phyloP scores from a whole-genome alignment of 805 yeast genomes.

The Metschnikowia picachoensis region DNA sequence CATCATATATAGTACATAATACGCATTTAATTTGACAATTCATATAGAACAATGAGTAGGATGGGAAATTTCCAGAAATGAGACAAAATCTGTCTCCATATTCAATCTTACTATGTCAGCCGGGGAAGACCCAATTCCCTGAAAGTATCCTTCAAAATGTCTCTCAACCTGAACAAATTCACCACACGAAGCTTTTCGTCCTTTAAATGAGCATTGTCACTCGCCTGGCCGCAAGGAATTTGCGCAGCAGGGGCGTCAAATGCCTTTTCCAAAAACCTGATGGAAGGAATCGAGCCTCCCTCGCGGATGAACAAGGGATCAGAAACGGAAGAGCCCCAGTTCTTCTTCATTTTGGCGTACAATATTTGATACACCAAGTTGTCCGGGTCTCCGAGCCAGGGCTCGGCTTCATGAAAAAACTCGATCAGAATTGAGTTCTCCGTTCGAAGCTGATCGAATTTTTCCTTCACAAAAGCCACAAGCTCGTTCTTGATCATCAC shows the following conservation, averaged over 20 bases:
- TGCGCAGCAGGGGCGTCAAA: slow-evolving; percentile 91
- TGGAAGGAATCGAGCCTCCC: slow-evolving; percentile 95
- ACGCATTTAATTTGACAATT: too few relatives aligned
- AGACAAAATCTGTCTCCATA: too few relatives aligned
- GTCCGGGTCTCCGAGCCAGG: slow-evolving; percentile 89
- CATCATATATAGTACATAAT: too few relatives aligned
- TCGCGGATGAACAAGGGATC: slow-evolving; percentile 88
- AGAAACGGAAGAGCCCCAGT: slow-evolving; percentile 56
- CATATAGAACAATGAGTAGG: too few relatives aligned
- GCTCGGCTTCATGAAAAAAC: slow-evolving; percentile 83
- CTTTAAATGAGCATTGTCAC: slow-evolving; percentile 90
- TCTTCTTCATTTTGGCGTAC: slow-evolving; percentile 53
- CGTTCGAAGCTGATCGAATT: slow-evolving; percentile 50
- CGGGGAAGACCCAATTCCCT: slow-evolving; percentile 29
- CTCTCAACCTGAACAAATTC: slow-evolving; percentile 71
- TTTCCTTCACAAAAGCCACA: slow-evolving; percentile 38
- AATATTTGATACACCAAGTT: slow-evolving; percentile 71
- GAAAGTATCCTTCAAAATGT: slow-evolving; percentile 54
- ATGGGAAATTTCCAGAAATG: too few relatives aligned
- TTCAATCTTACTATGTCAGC: too few relatives aligned
- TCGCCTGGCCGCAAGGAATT: slow-evolving; percentile 92
- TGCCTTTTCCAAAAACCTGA: slow-evolving; percentile 75
- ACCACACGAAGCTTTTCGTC: slow-evolving; percentile 80
- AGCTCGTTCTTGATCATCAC: slow-evolving; percentile 52
- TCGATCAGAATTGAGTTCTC: slow-evolving; percentile 59